phyloP scores from a whole-genome alignment of 139 green algal species.

The Tetradesmus obliquus region DNA sequence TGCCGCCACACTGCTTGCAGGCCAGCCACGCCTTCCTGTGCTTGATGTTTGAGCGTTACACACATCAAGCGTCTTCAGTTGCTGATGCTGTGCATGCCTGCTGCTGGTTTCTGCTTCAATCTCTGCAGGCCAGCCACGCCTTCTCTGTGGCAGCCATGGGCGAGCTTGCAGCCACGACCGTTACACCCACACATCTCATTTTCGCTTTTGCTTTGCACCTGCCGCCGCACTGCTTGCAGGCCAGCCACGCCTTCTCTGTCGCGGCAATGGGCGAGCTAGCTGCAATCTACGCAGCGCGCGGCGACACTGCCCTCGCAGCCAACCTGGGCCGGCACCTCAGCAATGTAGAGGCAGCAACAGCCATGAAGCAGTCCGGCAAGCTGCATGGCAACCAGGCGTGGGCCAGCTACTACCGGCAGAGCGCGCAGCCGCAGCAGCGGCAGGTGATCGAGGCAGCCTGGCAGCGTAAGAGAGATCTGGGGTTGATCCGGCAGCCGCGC shows the following conservation, averaged over 20 bases:
- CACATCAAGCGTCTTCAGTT: no score
- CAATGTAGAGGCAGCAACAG: not conserved
- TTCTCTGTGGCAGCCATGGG: not conserved
- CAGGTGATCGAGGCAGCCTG: not conserved
- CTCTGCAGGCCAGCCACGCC: not conserved
- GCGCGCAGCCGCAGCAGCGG: not conserved
- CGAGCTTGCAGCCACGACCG: not conserved
- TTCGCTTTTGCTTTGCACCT: not conserved
- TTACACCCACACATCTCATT: not conserved
- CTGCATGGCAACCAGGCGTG: constrained; percentile 13
- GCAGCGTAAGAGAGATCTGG: constrained; percentile 4
- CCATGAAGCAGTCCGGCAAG: not conserved
- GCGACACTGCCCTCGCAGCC: not conserved
- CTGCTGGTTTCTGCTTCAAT: no score
- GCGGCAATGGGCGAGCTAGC: constrained; percentile 27
- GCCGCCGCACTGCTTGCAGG: not conserved
- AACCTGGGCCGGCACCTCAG: constrained; percentile 35
- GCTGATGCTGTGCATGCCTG: not conserved
- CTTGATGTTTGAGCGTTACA: no score
- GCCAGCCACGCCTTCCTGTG: no score
- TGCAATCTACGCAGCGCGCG: constrained; percentile 18
- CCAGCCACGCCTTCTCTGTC: not conserved
- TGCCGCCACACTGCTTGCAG: not conserved
- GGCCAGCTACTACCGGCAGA: not conserved
- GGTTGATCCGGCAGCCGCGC: not conserved